Evolutionary conservation across 805 yeast genomes (phyloP).

Genomic region (Alloascoidea africana): DNA sequence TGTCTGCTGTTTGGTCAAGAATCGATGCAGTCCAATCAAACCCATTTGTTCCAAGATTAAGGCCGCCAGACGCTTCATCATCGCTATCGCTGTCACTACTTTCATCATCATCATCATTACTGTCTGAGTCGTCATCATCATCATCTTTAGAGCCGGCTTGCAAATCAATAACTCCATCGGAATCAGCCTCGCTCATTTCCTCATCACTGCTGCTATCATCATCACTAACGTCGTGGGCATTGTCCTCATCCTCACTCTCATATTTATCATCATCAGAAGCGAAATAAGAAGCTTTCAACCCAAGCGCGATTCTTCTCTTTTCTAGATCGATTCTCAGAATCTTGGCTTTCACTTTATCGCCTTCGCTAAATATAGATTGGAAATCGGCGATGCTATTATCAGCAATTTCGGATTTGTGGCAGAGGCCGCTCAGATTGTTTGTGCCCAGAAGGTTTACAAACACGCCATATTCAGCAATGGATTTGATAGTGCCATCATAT

Average conservation of each 20-base stretch:
- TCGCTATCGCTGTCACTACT: slow-evolving; percentile 19
- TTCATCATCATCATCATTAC: slow-evolving; percentile 13
- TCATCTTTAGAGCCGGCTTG: too few relatives aligned
- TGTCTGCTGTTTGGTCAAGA: slow-evolving; percentile 60
- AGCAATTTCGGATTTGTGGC: slow-evolving; percentile 76
- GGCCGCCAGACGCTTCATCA: slow-evolving; percentile 30
- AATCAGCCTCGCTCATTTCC: slow-evolving; percentile 10
- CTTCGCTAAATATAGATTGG: slow-evolving; percentile 59
- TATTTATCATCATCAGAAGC: slow-evolving; percentile 9
- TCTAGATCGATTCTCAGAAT: slow-evolving; percentile 44
- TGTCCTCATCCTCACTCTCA: slow-evolving; percentile 8
- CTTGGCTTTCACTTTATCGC: slow-evolving; percentile 83
- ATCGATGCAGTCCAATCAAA: slow-evolving; percentile 95
- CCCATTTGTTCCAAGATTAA: slow-evolving; percentile 51
- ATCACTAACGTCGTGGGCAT: slow-evolving; percentile 7
- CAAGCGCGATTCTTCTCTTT: slow-evolving; percentile 69
- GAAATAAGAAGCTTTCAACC: slow-evolving; percentile 92
- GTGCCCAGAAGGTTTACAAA: slow-evolving; percentile 73
- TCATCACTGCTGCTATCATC: slow-evolving; percentile 7
- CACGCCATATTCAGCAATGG: slow-evolving; percentile 80
- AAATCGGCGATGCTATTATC: slow-evolving; percentile 40
- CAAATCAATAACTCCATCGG: slow-evolving; percentile 12
- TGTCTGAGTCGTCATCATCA: slow-evolving; percentile 16
- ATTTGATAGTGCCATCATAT: slow-evolving; percentile 63
- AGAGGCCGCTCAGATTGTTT: slow-evolving; percentile 64